Conservation (phyloP, 768 basidiomycete species). For the Mrakia gelida region DNA sequence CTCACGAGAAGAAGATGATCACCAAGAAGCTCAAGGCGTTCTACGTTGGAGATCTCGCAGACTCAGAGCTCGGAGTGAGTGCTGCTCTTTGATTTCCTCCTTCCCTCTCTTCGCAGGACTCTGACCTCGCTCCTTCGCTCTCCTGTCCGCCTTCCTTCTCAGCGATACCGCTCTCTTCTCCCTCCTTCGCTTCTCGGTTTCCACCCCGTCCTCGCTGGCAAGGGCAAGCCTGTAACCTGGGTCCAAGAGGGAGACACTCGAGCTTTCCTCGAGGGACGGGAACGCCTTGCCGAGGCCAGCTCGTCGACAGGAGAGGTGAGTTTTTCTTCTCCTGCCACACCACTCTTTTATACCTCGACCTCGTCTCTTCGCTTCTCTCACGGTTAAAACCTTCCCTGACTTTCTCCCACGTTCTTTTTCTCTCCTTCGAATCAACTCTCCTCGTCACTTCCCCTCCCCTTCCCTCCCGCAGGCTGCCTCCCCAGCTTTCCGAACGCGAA, state of each 20-base stretch:
- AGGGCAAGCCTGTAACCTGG: conserved; percentile 12
- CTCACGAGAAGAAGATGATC: neutral
- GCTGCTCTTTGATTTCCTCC: neutral
- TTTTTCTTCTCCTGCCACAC: neutral
- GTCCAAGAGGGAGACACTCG: conserved; percentile 22
- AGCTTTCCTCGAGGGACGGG: conserved; percentile 21
- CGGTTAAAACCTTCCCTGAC: neutral
- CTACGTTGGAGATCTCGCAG: conserved; percentile 17
- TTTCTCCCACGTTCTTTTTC: neutral
- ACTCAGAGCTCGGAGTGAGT: conserved; percentile 18
- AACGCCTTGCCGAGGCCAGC: conserved; percentile 3
- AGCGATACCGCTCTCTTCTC: conserved; percentile 21
- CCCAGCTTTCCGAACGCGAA: conserved; percentile 6
- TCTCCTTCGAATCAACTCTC: neutral
- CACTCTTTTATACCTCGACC: neutral
- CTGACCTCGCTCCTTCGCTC: neutral
- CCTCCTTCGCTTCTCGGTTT: conserved; percentile 26
- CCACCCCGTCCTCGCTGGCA: conserved; percentile 12
- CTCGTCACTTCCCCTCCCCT: neutral
- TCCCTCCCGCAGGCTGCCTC: conserved; percentile 5
- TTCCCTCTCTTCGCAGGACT: neutral
- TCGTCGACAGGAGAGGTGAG: neutral
- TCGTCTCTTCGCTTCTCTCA: too few species aligned
- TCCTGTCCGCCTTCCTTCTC: neutral
- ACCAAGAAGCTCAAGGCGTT: conserved; percentile 11